Base-by-base conservation (phyloP, 2,329 filamentous ascomycete genomes). In the Penicillium vulpinum region DNA sequence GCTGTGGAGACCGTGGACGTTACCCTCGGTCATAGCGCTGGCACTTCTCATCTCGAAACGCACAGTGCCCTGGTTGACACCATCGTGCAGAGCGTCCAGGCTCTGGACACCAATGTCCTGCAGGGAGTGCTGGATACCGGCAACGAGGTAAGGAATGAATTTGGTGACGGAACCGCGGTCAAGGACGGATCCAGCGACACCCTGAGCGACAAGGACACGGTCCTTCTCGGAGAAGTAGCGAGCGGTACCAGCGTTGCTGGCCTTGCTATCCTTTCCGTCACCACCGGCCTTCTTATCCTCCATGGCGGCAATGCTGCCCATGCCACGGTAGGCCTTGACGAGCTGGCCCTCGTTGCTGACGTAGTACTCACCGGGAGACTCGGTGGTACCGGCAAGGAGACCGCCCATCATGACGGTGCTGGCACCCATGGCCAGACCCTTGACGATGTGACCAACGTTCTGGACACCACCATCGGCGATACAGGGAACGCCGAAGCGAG, bases 391-490 rank as follows among this genome's bases (percentile, higher is more conserved):
- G 49, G 94, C 94, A 64, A 99, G 85, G 51, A 99, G 87, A 80
- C 94, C 95, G 70, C 94, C 94, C 94, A 99, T 99, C 94, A 99
- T 99, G 75, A 99, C 89, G 36, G 92, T 95, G 44, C 90, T 91
- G 57, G 94, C 94, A 67, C 94, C 94, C 62, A 99, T 87, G 45
- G 94, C 88, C 64, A 99, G 87, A 74, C 92, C 93, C 85, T 99
- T 99, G 77, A 99, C 94, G 65, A 99, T 97, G 81, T 99, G 95
- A 54, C 94, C 94, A 65, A 99, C 90, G 73, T 99, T 99, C 79
- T 99, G 94, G 67, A 99, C 90, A 78, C 94, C 94, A 69, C 94
- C 94, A 70, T 99, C 94, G 58, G 94, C 94, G 73, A 99, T 97
- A 79, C 93, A 97, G 56, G 94, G 94, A 66, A 99, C 92, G 61